Conservation (phyloP, 768 basidiomycete genomes). For the Mycena filopes region DNA sequence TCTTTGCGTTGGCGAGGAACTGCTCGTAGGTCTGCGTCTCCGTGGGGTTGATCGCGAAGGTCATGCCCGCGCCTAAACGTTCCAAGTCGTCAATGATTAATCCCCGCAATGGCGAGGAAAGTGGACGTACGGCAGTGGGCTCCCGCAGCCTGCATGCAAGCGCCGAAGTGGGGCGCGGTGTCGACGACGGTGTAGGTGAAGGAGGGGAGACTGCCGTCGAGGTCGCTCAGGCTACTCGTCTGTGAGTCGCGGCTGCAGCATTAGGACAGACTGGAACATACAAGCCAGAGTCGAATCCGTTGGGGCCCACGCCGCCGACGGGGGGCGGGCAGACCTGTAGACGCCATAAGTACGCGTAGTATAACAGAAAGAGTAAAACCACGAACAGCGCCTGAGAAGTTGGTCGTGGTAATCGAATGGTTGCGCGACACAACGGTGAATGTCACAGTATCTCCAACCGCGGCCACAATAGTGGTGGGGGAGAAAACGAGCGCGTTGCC, state of each 20-base stretch:
- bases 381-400: constrained; percentile 29
- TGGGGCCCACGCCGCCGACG: constrained; percentile 29
- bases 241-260: too few relatives aligned
- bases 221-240: too few relatives aligned
- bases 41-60: constrained; percentile 28
- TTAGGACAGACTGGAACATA: constrained; percentile 9
- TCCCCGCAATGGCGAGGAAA: background rate
- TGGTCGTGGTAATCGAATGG: constrained; percentile 33
- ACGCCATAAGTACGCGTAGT: too few relatives aligned
- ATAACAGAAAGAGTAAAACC: too few relatives aligned
- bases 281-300: constrained; percentile 36
- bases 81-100: background rate
- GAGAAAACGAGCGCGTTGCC: constrained; percentile 29
- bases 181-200: constrained; percentile 30
- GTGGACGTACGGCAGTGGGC: constrained; percentile 30
- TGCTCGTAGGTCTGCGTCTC: constrained; percentile 24
- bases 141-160: constrained; percentile 35
- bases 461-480: constrained; percentile 28
- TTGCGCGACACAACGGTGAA: constrained; percentile 35
- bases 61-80: constrained; percentile 21
- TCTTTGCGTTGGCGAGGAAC: constrained; percentile 19
- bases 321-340: constrained; percentile 38
- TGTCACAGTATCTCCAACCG: constrained; percentile 33
- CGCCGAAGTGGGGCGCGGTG: constrained; percentile 32
- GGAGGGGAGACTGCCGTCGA: constrained; percentile 32